Evolutionary conservation across 345 rosid species (phyloP).

Genomic region (Citropsis articulata): DNA sequence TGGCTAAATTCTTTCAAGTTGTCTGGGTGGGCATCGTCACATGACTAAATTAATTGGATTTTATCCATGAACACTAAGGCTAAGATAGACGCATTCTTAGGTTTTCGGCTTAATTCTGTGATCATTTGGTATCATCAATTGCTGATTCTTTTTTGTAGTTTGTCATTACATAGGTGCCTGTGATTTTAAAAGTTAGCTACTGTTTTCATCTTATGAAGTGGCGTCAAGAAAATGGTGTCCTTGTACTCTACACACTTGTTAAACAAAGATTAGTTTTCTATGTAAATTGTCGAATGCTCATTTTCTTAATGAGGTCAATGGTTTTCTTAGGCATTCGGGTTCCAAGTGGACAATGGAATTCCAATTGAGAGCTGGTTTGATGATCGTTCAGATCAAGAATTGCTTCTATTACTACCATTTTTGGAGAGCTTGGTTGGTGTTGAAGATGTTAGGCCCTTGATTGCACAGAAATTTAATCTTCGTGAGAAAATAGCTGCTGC

Average conservation of each 20-base stretch:
- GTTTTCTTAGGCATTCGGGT: conserved; percentile 79
- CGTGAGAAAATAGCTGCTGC: conserved; percentile 77
- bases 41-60: too few relatives aligned
- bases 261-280: neutral
- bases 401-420: conserved; percentile 78
- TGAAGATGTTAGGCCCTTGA: conserved; percentile 86
- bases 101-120: neutral
- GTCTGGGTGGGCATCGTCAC: neutral
- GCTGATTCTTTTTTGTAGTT: neutral
- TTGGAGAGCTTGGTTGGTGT: conserved; percentile 88
- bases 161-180: neutral
- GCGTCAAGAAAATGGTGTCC: neutral
- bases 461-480: conserved; percentile 79
- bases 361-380: conserved; percentile 99
- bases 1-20: neutral
- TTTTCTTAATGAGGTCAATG: neutral
- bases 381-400: conserved; percentile 73
- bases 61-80: neutral
- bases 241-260: neutral
- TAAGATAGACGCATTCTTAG: neutral
- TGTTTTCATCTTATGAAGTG: neutral
- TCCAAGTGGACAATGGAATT: conserved; percentile 97
- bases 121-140: neutral
- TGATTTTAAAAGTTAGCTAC: neutral
- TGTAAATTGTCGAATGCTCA: neutral